A percentile compares a stretch with the other conserved stretches of the same genome.
Conservation (phyloP, 192 early-diverging fungal species). For the Globomyces pollinis-pini region DNA sequence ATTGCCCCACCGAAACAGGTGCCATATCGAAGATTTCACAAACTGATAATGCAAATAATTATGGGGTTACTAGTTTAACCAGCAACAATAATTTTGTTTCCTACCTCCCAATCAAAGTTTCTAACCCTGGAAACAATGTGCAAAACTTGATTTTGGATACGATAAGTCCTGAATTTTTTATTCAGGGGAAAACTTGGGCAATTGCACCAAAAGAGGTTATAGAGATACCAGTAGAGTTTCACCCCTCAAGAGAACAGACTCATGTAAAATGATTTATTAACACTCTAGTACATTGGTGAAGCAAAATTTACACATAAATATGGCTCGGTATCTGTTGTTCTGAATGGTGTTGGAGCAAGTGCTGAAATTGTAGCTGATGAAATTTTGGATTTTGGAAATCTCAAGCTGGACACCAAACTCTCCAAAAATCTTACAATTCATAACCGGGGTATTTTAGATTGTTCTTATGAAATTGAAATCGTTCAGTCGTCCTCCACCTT, state of each 20-base stretch:
- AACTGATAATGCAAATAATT: background rate
- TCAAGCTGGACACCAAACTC: constrained; percentile 38
- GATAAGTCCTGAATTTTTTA: constrained; percentile 41
- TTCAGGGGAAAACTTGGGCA: constrained; percentile 43
- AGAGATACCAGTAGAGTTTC: constrained; percentile 47
- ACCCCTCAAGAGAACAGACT: constrained; percentile 48
- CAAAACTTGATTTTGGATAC: constrained; percentile 45
- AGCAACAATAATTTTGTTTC: background rate
- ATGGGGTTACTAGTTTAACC: background rate
- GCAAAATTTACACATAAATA: constrained; percentile 48
- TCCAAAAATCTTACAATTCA: constrained; percentile 26
- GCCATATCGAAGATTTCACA: background rate
- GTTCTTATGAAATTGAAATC: constrained; percentile 38
- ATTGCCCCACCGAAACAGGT: background rate
- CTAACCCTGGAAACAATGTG: constrained; percentile 46
- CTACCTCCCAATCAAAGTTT: background rate
- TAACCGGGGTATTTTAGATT: constrained; percentile 48
- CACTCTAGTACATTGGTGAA: constrained; percentile 51
- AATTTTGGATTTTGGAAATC: constrained; percentile 42
- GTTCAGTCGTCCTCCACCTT: constrained; percentile 37
- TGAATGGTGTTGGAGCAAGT: constrained; percentile 52
- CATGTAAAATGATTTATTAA: too few species aligned
- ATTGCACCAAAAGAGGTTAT: constrained; percentile 46
- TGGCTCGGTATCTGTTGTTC: constrained; percentile 27
- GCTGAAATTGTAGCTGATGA: constrained; percentile 43